A percentile compares a stretch with the other conserved stretches of the same genome.
These are phyloP conservation scores for Zea mays DNA, from an alignment of 176 grass and related monocot species.

Conservation along the genomic window DNA sequence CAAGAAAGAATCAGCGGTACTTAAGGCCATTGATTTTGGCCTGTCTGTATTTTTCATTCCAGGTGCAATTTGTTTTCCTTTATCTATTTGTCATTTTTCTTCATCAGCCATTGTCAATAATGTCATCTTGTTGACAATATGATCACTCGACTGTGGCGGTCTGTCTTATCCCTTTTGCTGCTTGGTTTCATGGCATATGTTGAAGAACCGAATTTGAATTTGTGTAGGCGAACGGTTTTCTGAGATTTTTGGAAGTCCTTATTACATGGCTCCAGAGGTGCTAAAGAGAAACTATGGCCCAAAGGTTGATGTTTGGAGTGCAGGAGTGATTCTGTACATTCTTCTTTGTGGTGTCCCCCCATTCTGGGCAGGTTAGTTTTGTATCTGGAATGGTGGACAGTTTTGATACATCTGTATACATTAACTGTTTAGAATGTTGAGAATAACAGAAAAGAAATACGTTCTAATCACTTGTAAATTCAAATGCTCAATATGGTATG, in stretches of 20 bases:
- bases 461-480: neutral
- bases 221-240: conserved; percentile 76
- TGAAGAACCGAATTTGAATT: conserved; percentile 31
- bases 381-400: conserved; percentile 15
- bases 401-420: neutral
- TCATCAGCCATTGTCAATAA: conserved; percentile 3
- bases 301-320: conserved; percentile 98
- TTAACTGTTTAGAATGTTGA: neutral
- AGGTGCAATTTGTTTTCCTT: conserved; percentile 39
- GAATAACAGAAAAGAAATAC: neutral
- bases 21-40: conserved; percentile 92
- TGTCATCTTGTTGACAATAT: conserved; percentile 6
- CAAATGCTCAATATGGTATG: neutral
- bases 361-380: conserved; percentile 91
- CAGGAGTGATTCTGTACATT: conserved; percentile 95
- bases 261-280: conserved; percentile 99
- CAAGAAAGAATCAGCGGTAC: conserved; percentile 74
- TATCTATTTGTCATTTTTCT: conserved; percentile 4
- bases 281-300: conserved; percentile 94
- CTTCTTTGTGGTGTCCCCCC: conserved; percentile 94
- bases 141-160: neutral
- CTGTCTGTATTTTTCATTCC: conserved; percentile 85
- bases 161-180: conserved; percentile 11
- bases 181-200: neutral
- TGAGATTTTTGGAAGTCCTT: conserved; percentile 98